Evolutionary conservation across 345 rosid species (phyloP).

Genomic region (Aethionema arabicum): DNA sequence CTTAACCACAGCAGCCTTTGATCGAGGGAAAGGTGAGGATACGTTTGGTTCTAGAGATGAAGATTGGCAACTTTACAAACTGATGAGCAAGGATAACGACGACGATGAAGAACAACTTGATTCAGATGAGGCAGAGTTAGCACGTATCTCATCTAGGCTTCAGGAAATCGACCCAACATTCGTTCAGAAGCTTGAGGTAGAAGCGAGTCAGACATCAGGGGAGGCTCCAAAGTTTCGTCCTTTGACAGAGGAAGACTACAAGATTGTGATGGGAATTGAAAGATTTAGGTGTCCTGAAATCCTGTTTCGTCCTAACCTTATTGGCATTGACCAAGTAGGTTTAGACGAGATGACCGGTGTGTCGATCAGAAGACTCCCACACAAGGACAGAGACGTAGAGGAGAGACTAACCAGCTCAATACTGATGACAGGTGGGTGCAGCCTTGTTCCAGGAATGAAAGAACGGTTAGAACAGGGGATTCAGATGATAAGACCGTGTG

Average conservation of each 20-base stretch:
- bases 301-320: constrained; percentile 68
- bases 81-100: constrained; percentile 86
- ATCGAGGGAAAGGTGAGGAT: constrained; percentile 96
- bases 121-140: constrained; percentile 69
- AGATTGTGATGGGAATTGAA: constrained; percentile 72
- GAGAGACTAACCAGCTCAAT: constrained; percentile 67
- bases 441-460: constrained; percentile 63
- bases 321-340: constrained; percentile 87
- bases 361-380: constrained; percentile 64
- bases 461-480: constrained; percentile 78
- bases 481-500: constrained; percentile 81
- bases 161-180: constrained; percentile 84
- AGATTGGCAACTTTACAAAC: constrained; percentile 96
- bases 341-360: constrained; percentile 84
- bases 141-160: constrained; percentile 69
- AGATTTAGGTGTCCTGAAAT: constrained; percentile 91
- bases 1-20: constrained; percentile 93
- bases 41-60: constrained; percentile 90
- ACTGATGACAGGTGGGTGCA: constrained; percentile 78
- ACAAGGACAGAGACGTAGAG: constrained; percentile 46
- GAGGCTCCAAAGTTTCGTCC: constrained; percentile 64
- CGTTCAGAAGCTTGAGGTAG: constrained; percentile 60
- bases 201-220: constrained; percentile 48
- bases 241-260: constrained; percentile 85
- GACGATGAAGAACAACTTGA: constrained; percentile 74